phyloP scores from a whole-genome alignment of 768 basidiomycete genomes.

The Boletus pseudopeckii region DNA sequence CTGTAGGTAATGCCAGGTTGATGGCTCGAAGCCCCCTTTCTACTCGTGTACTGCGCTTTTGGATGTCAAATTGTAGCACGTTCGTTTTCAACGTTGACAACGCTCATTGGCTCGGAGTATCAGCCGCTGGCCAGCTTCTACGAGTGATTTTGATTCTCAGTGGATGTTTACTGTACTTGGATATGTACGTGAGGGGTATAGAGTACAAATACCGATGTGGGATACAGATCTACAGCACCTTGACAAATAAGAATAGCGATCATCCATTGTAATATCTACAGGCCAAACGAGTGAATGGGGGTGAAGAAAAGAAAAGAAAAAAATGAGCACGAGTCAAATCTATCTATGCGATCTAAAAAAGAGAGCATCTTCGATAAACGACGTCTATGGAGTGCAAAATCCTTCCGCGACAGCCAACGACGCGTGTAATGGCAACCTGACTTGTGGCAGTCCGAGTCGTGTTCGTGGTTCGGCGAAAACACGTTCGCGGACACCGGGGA shows the following conservation, averaged over 20 bases:
- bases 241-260: constrained; percentile 13
- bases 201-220: constrained; percentile 5
- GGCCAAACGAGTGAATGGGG: constrained; percentile 12
- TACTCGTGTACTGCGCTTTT: neutral
- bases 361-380: neutral
- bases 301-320: neutral
- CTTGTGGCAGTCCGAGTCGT: constrained; percentile 18
- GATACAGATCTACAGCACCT: constrained; percentile 18
- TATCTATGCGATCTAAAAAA: neutral
- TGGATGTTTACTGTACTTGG: constrained; percentile 3
- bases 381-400: constrained; percentile 11
- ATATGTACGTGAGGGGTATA: constrained; percentile 10
- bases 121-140: neutral
- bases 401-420: constrained; percentile 10
- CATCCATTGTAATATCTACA: constrained; percentile 3
- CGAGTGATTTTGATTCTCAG: neutral
- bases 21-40: neutral
- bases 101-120: neutral
- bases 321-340: neutral
- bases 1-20: constrained; percentile 2
- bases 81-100: neutral
- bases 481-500: constrained; percentile 55
- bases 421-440: constrained; percentile 12
- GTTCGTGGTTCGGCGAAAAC: constrained; percentile 20
- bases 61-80: neutral